Conservation (phyloP, 208 protist species). For the Crithidia fasciculata region DNA sequence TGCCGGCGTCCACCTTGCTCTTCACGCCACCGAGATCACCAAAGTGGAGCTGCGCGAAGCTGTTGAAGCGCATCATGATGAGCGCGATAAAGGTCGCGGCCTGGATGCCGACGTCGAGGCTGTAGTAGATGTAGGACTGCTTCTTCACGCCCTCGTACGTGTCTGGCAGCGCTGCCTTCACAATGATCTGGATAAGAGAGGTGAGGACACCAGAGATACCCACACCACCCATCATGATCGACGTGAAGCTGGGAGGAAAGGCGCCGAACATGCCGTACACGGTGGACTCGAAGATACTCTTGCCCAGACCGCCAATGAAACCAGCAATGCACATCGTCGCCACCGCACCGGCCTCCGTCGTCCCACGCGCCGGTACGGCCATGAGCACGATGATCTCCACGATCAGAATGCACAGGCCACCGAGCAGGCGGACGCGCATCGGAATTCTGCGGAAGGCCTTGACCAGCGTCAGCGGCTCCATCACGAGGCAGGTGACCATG, state of each 20-base stretch:
- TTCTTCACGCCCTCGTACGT: slow-evolving; percentile 42
- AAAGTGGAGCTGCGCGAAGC: slow-evolving; percentile 47
- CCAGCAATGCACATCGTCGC: slow-evolving; percentile 42
- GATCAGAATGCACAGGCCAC: slow-evolving; percentile 47
- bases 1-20: slow-evolving; percentile 29
- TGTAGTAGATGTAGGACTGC: slow-evolving; percentile 64
- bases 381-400: slow-evolving; percentile 60
- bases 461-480: slow-evolving; percentile 64
- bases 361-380: slow-evolving; percentile 45
- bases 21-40: slow-evolving; percentile 26
- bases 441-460: slow-evolving; percentile 43
- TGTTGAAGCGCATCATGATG: slow-evolving; percentile 48
- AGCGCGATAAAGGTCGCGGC: slow-evolving; percentile 42
- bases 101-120: slow-evolving; percentile 50
- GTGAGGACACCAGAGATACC: slow-evolving; percentile 52
- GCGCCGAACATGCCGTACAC: slow-evolving; percentile 72
- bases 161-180: slow-evolving; percentile 49
- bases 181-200: slow-evolving; percentile 60
- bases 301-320: slow-evolving; percentile 49
- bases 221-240: slow-evolving; percentile 68
- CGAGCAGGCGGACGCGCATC: slow-evolving; percentile 46
- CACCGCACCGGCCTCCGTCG: slow-evolving; percentile 53
- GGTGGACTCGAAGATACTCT: slow-evolving; percentile 76
- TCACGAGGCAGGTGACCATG: slow-evolving; percentile 39
- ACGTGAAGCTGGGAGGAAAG: slow-evolving; percentile 61